Evolutionary conservation across 345 rosid species (phyloP), one percentile per base, ranked within the genome.

Genomic region (Bruguiera gymnorhiza): DNA sequence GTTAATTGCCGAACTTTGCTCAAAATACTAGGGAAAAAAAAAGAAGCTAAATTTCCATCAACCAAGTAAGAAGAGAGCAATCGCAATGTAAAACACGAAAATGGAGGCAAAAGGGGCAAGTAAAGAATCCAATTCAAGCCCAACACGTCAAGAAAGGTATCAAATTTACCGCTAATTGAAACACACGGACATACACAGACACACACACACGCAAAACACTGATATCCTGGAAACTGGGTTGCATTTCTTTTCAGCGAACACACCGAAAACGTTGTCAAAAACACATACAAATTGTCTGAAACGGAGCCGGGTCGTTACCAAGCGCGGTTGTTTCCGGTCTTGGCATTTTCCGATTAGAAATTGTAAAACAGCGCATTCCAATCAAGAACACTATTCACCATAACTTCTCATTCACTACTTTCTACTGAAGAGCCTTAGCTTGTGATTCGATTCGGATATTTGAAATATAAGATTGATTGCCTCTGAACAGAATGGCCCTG

Each of bases 221-320:
- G 5, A 54, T 29, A 11, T 51, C 6, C 15, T 5, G 18, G 48
- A 52, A 52, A 52, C 32, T 10, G 18, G 24, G 9, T 21, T 13
- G 4, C 10, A 30, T 48, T 27, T 27, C 46, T 8, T 48, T 34
- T 30, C 32, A 24, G 32, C 10, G 10, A 67, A 61, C 10, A 51
- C 16, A 48, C 30, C 2, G 39, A 39, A 50, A 66, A n/a, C 32
- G 32, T 39, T 39, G 60, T 29, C 32, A n/a, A 16, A 53, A 4
- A 34, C 56, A 79, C 75, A 64, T 80, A 69, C 84, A 46, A 72
- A 80, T 69, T 43, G 31, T 43, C 70, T 50, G 77, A 75, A 63
- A 77, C 57, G 23, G 69, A 65, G 66, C 50, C 48, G 52, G 54
- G 43, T 68, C 3, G 65, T 81, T 81, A 85, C 91, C 83, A 39